Evolutionary conservation across 495 filamentous ascomycete species (phyloP), one percentile per base, ranked within the genome.

Genomic region (Entonaema liquescens): DNA sequence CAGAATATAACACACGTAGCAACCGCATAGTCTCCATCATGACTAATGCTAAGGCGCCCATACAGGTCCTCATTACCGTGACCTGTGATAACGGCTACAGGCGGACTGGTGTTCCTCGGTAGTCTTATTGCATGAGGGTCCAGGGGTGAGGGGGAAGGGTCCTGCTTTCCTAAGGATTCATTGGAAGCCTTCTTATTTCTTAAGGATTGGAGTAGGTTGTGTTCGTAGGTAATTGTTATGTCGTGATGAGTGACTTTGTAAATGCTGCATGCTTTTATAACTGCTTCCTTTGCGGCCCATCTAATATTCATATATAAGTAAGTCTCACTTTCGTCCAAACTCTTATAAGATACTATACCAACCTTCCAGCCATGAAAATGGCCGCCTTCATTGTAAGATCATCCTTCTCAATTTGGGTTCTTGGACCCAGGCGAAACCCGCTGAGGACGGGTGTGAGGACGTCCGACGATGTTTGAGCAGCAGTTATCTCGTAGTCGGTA

Each of bases 241-340:
- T 86, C 77, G 12, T 81, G 78, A 50, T 85, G 85, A 4, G 65
- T 77, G 19, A 89, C 65, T 19, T 68, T 68, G 19, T 83, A 79
- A 29, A 75, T 67, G 2, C 76, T 76, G 60, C 86, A 83, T 3
- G 89, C 88, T 73, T 91, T 91, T 47, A 88, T 84, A n/a, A 79
- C 80, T 0, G 89, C 88, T 76, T 91, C 89, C 74, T 91, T 91
- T 0, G 88, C 88, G 8, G 89, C 88, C 75, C 84, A 91, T 68
- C 87, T 81, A 29, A 44, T 23, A 42, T 42, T 25, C 25, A 29
- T n/a, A 33, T 49, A 42, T 73, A 12, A 68, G 65, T 52, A 17
- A 47, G 23, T 11, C 12, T 23, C 42, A 47, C n/a, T n/a, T n/a
- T 47, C 42, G 19, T 33, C 31, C 6, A 33, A 47, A 47, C 1